Evolutionary conservation across 495 filamentous ascomycete species (phyloP).

Genomic region (Penicillium pulvis): DNA sequence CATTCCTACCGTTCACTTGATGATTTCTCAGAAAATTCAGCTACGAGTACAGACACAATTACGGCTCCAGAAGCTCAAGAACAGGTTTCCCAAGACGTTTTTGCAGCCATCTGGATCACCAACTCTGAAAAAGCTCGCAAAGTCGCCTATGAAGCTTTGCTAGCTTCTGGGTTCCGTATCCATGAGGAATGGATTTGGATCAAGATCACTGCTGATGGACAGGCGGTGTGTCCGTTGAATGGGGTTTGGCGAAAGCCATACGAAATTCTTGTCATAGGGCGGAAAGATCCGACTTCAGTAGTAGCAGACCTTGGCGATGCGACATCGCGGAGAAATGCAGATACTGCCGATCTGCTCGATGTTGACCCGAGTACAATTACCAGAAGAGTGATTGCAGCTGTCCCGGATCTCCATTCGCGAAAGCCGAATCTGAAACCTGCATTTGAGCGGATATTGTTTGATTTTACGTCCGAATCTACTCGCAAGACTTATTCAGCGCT

Average conservation of each 20-base stretch:
- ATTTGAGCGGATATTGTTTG: constrained; percentile 53
- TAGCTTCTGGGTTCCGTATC: constrained; percentile 61
- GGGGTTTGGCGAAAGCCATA: constrained; percentile 81
- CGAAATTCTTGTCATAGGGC: constrained; percentile 76
- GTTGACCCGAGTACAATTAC: constrained; percentile 27
- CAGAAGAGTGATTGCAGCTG: constrained; percentile 68
- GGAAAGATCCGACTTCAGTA: constrained; percentile 20
- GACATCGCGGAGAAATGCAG: not conserved
- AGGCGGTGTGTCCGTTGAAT: constrained; percentile 69
- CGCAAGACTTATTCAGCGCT: constrained; percentile 59
- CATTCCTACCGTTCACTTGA: constrained; percentile 25
- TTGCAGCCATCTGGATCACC: constrained; percentile 81
- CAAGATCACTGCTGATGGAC: constrained; percentile 72
- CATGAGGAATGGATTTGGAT: constrained; percentile 91
- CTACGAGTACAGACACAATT: constrained; percentile 1
- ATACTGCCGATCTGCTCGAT: constrained; percentile 11
- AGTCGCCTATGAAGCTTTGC: constrained; percentile 61
- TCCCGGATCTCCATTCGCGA: constrained; percentile 88
- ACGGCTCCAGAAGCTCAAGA: not conserved
- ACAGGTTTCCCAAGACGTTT: constrained; percentile 17
- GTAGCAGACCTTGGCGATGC: not conserved
- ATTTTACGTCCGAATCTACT: not conserved
- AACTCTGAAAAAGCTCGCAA: constrained; percentile 67
- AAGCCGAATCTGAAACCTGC: constrained; percentile 73
- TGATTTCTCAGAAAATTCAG: not conserved